A percentile compares a stretch with the other conserved stretches of the same genome.
These are phyloP conservation scores for Cytospora piceae DNA, from an alignment of 2,329 filamentous ascomycete species.

Conservation along the genomic window DNA sequence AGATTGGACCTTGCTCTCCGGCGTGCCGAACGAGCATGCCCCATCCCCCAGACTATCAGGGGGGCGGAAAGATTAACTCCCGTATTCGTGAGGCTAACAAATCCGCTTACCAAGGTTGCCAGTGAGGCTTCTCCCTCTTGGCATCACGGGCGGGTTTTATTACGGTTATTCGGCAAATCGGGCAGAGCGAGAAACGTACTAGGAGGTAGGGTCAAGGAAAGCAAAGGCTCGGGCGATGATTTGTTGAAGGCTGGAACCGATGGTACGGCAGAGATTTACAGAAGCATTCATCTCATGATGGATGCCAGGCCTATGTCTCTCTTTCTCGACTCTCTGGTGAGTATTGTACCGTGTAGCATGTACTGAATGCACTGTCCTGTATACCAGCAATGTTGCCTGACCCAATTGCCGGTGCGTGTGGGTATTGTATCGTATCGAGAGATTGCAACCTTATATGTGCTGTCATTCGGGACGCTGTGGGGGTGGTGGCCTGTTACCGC, in stretches of 20 bases:
- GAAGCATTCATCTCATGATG: constrained; percentile 17
- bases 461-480: background rate
- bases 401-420: constrained; percentile 14
- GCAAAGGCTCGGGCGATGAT: constrained; percentile 15
- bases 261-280: constrained; percentile 26
- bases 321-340: background rate
- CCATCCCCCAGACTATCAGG: constrained; percentile 19
- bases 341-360: background rate
- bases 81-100: constrained; percentile 17
- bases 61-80: constrained; percentile 12
- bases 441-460: constrained; percentile 20
- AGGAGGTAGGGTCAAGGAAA: constrained; percentile 19
- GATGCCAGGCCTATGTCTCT: background rate
- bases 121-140: constrained; percentile 17
- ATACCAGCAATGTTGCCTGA: background rate
- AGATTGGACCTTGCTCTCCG: constrained; percentile 11
- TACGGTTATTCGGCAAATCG: constrained; percentile 19
- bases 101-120: background rate
- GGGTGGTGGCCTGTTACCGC: constrained; percentile 4
- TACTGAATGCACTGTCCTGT: background rate
- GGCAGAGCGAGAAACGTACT: constrained; percentile 22
- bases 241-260: constrained; percentile 18
- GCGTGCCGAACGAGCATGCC: background rate
- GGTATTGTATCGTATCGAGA: constrained; percentile 28
- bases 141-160: constrained; percentile 10